Percentiles rank a stretch among this genome's conserved stretches.
phyloP scores from a whole-genome alignment of 306 rosid genomes.

The Vigna trinervia region DNA sequence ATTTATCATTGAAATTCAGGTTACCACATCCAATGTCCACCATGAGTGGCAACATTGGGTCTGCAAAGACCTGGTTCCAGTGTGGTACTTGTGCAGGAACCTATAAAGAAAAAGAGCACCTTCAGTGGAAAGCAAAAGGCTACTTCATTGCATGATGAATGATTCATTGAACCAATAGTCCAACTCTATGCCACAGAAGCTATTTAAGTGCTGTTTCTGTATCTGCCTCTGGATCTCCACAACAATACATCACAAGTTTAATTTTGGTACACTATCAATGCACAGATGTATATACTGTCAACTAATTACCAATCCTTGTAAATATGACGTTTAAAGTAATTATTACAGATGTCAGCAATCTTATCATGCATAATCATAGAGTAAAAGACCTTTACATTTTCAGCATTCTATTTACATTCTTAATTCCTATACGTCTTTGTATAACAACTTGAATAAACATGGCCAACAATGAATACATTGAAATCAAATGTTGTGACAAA shows the following conservation, averaged over 20 bases:
- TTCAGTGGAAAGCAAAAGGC: conserved; percentile 23
- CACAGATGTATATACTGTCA: neutral
- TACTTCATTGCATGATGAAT: conserved; percentile 2
- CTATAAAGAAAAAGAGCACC: conserved; percentile 49
- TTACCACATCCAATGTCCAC: conserved; percentile 96
- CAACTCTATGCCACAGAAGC: conserved; percentile 1
- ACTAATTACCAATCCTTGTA: neutral
- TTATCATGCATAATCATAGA: neutral
- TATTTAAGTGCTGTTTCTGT: neutral
- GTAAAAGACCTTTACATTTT: neutral
- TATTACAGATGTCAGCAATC: neutral
- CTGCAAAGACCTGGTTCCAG: conserved; percentile 80
- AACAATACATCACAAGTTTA: neutral
- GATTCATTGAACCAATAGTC: conserved; percentile 13
- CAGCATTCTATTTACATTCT: neutral
- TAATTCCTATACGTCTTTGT: neutral
- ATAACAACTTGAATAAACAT: neutral
- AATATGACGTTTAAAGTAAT: neutral
- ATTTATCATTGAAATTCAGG: conserved; percentile 27
- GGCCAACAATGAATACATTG: neutral
- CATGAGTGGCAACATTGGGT: conserved; percentile 90
- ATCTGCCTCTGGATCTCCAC: neutral
- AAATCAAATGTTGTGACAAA: neutral
- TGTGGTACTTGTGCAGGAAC: conserved; percentile 73
- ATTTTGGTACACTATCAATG: neutral